Conservation (phyloP, 2,329 filamentous ascomycete species). For the Claviceps humidiphila region DNA sequence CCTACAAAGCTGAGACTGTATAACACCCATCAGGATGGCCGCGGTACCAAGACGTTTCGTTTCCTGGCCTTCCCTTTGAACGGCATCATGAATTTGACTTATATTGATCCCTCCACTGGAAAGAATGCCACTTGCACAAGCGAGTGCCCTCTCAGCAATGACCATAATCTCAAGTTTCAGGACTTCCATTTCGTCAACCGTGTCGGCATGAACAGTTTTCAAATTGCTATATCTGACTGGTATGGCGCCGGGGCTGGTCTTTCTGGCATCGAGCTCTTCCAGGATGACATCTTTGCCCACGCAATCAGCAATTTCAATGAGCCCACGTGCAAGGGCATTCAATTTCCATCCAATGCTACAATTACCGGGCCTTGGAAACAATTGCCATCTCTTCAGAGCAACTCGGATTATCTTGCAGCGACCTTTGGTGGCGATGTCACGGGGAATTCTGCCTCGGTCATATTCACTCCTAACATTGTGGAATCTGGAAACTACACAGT, state of each 20-base stretch:
- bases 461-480: conserved; percentile 72
- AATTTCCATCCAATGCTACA: conserved; percentile 50
- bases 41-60: conserved; percentile 78
- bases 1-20: conserved; percentile 79
- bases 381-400: conserved; percentile 54
- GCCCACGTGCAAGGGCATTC: conserved; percentile 57
- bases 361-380: conserved; percentile 61
- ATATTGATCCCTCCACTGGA: conserved; percentile 61
- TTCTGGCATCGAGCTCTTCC: conserved; percentile 73
- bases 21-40: conserved; percentile 73
- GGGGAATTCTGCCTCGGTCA: conserved; percentile 51
- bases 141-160: conserved; percentile 69
- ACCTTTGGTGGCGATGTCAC: conserved; percentile 42
- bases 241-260: conserved; percentile 79
- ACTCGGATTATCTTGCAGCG: conserved; percentile 64
- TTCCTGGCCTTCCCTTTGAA: conserved; percentile 75
- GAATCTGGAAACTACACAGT: conserved; percentile 88
- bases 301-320: conserved; percentile 83
- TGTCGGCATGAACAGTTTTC: conserved; percentile 79
- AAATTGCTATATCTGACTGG: conserved; percentile 74
- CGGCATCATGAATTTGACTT: conserved; percentile 94
- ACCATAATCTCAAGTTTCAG: conserved; percentile 54
- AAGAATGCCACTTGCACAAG: conserved; percentile 61
- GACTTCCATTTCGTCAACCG: conserved; percentile 85
- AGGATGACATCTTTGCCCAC: conserved; percentile 74